Evolutionary conservation across 164 flowering plant genomes (phyloP), one percentile per base, ranked within the genome.

Genomic region (Aristolochia californica): DNA sequence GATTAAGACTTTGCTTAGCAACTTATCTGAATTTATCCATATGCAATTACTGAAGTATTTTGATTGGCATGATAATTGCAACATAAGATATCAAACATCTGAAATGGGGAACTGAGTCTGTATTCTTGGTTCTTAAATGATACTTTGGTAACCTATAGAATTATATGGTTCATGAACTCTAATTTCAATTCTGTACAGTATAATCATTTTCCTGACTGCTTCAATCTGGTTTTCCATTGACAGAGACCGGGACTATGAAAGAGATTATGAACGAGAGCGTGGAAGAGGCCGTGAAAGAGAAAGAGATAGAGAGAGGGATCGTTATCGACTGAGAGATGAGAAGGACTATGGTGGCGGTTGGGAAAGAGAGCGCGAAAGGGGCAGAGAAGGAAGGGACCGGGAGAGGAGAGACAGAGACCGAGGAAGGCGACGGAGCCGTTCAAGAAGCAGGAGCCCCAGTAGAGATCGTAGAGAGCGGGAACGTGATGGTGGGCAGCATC

Each of bases 381-480:
- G 61, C 4, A 53, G 62, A n/a, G 74, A 64, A 11, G 60, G 67
- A 20, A 68, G 87, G 58, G 85, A 76, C 14, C 66, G 82, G 45
- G 94, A 88, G n/a, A 79, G 91, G 61, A 76, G 91, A 63, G 95
- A 83, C 24, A 84, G 83, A 65, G 89, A 84, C 18, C 78, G 87
- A n/a, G 86, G 79, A 26, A 79, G 96, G 73, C 80, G 81, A 22
- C 74, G 88, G n/a, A n/a, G n/a, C n/a, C n/a, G n/a, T n/a, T n/a
- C n/a, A n/a, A n/a, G n/a, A n/a, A n/a, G n/a, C n/a, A n/a, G n/a
- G 69, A 83, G 93, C 72, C 70, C 85, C 26, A 81, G 89, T 20
- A 44, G 64, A 13, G 25, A 51, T 2, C 80, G 79, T 13, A 76
- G 69, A 56, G 97, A 72, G 13, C 72, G 70, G 38, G 75, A 88